Base-by-base conservation (phyloP, 768 basidiomycete species). In the Trametes maxima region DNA sequence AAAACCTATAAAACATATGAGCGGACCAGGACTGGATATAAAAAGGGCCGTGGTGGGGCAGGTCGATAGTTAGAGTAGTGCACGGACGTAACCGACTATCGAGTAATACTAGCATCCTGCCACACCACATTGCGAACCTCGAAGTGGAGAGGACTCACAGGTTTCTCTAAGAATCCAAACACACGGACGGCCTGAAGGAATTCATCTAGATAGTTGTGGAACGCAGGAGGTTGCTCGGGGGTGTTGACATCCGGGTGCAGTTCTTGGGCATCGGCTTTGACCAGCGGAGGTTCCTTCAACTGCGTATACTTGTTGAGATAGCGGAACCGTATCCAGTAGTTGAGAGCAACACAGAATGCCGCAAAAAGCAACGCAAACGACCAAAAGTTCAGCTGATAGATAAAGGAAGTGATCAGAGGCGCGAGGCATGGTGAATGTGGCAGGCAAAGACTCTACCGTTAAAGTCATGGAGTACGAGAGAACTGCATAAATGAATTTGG, bases 151-250 rank as follows among this genome's bases (percentile, higher is more conserved):
- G 33, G 22, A 62, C 89, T 62, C 65, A 95, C 97, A 0, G 95
- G 95, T 76, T 97, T 98, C 77, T 99, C 97, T 63, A 95, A 82
- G 72, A 98, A 98, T 19, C 97, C 97, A 68, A 99, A 99, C 11
- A 99, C 92, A 48, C 95, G 85, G 58, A 99, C 92, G 12, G 97
- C 97, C 67, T 95, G 90, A 56, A 98, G 75, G 72, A 99, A 98
- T 70, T 99, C 97, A 72, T 98, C 96, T 25, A 98, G 81, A 68
- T 98, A 98, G 69, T 96, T 95, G 72, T 96, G 95, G 72, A 98
- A 95, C 1, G 90, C 82, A 13, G 90, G 84, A 0, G 85, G 84
- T 14, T 86, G 79, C 54, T 90, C 87, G 68, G 80, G 74, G 16
- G 88, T 84, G 61, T 94, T 94, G 21, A 96, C 89, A 72, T 97